Base-by-base conservation (phyloP, 1,139 yeast species). In the Pichia sp. region DNA sequence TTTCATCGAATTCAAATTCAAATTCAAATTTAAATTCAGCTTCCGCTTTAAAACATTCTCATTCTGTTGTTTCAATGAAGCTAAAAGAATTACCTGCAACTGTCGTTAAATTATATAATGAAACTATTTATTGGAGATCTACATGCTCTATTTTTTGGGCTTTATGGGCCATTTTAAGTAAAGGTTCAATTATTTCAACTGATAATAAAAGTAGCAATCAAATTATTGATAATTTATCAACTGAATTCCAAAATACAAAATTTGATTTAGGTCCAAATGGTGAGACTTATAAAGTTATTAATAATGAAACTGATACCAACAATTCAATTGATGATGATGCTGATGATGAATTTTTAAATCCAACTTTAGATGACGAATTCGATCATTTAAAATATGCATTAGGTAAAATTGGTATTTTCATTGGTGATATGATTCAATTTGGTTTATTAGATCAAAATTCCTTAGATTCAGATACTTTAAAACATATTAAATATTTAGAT, bases 111-210 rank as follows among this genome's bases (percentile, higher is more conserved):
- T 61, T 87, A 37, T 77, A 76, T 58, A 78, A 82, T 54, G 86
- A 86, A 52, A 74, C 82, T 36, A 67, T 79, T 8, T 71, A 72
- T 46, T 92, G 97, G 96, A 75, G 97, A 56, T 78, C 94, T 1
- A 70, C 87, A 0, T 94, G 80, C 20, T 84, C 83, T 45, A 70
- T 87, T 5, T 78, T 75, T 59, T 92, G 98, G 98, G 74, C 84
- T 27, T 61, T 89, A 27, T 92, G 98, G 98, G 97, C 96, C 0
- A 72, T 92, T 45, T 77, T 92, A 37, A 55, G 57, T 30, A 53
- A 48, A 31, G 65, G 63, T 24, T 40, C 59, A 2, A 43, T 52
- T 11, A 35, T 39, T 10, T 26, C 43, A 35, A 58, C 59, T 22
- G 66, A 70, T 4, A n/a, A 28, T 8, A 26, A 26, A 6, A n/a